Evolutionary conservation across 768 basidiomycete genomes (phyloP).

Genomic region (Grammothele lineata): DNA sequence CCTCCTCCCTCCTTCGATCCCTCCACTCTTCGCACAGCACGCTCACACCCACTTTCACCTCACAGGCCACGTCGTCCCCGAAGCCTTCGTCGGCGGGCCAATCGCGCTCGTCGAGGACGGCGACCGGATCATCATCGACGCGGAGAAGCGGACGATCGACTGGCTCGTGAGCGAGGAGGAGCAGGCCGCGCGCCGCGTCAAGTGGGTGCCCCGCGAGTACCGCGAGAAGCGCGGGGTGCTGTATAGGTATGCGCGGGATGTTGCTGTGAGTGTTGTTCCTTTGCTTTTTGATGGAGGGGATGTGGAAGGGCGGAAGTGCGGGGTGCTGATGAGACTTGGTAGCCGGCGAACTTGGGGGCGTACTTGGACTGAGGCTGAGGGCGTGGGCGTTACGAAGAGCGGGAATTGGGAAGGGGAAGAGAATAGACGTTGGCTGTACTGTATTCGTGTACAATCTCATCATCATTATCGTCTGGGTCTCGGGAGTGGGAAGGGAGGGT

Average conservation of each 20-base stretch:
- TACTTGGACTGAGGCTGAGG: constrained; percentile 61
- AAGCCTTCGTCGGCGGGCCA: constrained; percentile 77
- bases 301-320: not conserved
- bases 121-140: constrained; percentile 72
- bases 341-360: constrained; percentile 82
- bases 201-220: constrained; percentile 64
- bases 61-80: constrained; percentile 56
- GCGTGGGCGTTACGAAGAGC: no score
- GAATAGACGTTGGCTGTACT: no score
- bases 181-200: constrained; percentile 51
- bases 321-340: constrained; percentile 5
- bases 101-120: constrained; percentile 86
- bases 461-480: no score
- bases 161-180: constrained; percentile 73
- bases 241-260: constrained; percentile 79
- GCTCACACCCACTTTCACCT: not conserved
- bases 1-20: not conserved
- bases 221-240: constrained; percentile 74
- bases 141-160: constrained; percentile 57
- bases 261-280: constrained; percentile 61
- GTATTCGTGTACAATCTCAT: no score
- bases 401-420: no score
- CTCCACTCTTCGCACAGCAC: not conserved
- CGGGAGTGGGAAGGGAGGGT: no score
- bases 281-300: not conserved